Base-by-base conservation (phyloP, 1,139 yeast genomes). In the Chernovozyma sophiae-reginae region DNA sequence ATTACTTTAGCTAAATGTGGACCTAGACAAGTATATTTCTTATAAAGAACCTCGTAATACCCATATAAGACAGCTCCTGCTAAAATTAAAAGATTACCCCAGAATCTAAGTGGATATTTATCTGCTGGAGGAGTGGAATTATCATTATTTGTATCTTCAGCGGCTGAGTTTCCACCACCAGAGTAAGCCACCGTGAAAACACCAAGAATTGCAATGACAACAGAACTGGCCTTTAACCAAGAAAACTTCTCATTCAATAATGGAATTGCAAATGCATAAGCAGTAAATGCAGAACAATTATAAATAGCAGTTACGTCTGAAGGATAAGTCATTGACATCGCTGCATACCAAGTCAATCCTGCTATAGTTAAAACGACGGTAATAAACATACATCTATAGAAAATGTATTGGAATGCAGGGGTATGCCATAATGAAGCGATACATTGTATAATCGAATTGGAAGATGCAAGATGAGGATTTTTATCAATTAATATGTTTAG, bases 281-380 rank as follows among this genome's bases (percentile, higher is more conserved):
- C 96, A 5, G 90, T 82, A 55, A 87, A 86, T 0, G 95, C 95
- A 11, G 90, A 81, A 53, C 95, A 86, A 61, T 87, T 87, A 61
- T 86, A 87, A 44, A 87, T 87, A 8, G 96, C 96, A 3, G 96
- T 86, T 22, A 87, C 82, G 52, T 87, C 96, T 2, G 89, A 73
- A 0, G 95, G 87, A 28, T 89, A 84, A 1, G 96, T 82, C 56
- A 85, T 61, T 22, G 81, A 70, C 78, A 87, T 86, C 6, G 96
- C 82, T 14, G 85, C 76, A 54, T 86, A 87, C 96, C 96, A 87
- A 1, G 95, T 79, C 30, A 77, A 68, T 1, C 95, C 96, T 0
- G 95, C 96, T 3, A 79, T 46, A 10, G 86, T 85, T 42, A 87
- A 67, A 5, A 86, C 74, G 7, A 74, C 32, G 2, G 84, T 72